A percentile compares a stretch with the other conserved stretches of the same genome.
phyloP scores from a whole-genome alignment of 2,329 filamentous ascomycete species.

The Fusarium tanahbumbuense region DNA sequence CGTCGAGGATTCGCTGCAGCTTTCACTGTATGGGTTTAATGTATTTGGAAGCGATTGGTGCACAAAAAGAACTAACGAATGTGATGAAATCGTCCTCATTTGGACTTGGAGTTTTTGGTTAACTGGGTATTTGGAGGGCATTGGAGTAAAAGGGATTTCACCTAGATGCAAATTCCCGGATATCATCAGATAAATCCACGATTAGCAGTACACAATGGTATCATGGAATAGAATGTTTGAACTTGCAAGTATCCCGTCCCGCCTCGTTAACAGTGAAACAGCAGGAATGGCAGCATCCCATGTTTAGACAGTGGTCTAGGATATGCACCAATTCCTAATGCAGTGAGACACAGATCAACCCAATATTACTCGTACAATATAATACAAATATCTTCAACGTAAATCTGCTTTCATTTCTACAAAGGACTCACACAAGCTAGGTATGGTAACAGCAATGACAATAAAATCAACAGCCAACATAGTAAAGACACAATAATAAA shows the following conservation, averaged over 20 bases:
- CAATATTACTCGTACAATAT: background rate
- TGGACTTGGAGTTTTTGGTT: slow-evolving; percentile 27
- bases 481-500: slow-evolving; percentile 4
- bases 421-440: slow-evolving; percentile 25
- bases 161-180: slow-evolving; percentile 10
- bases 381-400: background rate
- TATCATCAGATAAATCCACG: slow-evolving; percentile 1
- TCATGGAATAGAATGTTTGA: background rate
- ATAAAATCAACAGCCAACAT: slow-evolving; percentile 17
- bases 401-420: slow-evolving; percentile 21
- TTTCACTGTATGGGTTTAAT: background rate
- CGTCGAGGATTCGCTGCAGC: background rate
- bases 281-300: background rate
- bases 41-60: background rate
- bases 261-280: background rate
- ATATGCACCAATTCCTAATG: too few relatives aligned
- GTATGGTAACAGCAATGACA: slow-evolving; percentile 23
- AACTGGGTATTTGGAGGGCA: slow-evolving; percentile 2
- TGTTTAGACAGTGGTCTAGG: background rate
- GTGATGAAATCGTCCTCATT: slow-evolving; percentile 12
- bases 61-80: slow-evolving; percentile 31
- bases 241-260: background rate
- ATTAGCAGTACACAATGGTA: background rate
- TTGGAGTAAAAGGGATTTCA: slow-evolving; percentile 8
- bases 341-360: background rate